A percentile compares a stretch with the other conserved stretches of the same genome.
These are phyloP conservation scores for Pelargonium myrrhifolium DNA, from an alignment of 441 rosid species.

Conservation along the genomic window DNA sequence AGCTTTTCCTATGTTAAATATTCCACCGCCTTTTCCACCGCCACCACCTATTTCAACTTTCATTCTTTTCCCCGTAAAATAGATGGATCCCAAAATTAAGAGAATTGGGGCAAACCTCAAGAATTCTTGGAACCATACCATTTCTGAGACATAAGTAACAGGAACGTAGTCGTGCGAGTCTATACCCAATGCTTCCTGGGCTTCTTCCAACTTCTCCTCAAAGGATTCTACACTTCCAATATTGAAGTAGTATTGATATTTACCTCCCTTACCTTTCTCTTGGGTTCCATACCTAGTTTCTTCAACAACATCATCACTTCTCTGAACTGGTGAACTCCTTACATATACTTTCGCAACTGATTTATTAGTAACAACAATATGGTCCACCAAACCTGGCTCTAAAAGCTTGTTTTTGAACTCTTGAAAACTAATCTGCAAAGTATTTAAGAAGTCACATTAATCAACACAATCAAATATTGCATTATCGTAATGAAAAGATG, in stretches of 20 bases:
- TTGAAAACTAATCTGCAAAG: constrained; percentile 62
- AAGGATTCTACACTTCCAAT: constrained; percentile 68
- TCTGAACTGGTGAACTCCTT: constrained; percentile 39
- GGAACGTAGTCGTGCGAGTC: constrained; percentile 56
- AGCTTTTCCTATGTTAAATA: constrained; percentile 73
- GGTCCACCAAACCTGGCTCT: constrained; percentile 74
- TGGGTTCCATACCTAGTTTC: constrained; percentile 26
- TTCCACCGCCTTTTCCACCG: constrained; percentile 47
- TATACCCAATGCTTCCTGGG: constrained; percentile 51
- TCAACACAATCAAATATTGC: not conserved
- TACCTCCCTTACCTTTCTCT: constrained; percentile 39
- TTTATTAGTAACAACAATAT: constrained; percentile 56
- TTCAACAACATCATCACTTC: constrained; percentile 29
- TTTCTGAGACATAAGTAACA: constrained; percentile 51
- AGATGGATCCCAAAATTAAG: constrained; percentile 49
- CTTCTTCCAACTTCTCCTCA: constrained; percentile 71
- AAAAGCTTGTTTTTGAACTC: constrained; percentile 70
- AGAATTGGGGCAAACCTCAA: constrained; percentile 55
- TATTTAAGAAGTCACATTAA: not conserved
- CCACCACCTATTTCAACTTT: constrained; percentile 57
- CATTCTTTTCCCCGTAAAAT: constrained; percentile 49
- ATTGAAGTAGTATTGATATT: constrained; percentile 54
- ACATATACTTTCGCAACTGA: constrained; percentile 66
- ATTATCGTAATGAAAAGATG: not conserved
- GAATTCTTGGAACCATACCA: constrained; percentile 56